Evolutionary conservation across 352 stramenopile genomes (phyloP).

Genomic region (Plasmopara halstedii): DNA sequence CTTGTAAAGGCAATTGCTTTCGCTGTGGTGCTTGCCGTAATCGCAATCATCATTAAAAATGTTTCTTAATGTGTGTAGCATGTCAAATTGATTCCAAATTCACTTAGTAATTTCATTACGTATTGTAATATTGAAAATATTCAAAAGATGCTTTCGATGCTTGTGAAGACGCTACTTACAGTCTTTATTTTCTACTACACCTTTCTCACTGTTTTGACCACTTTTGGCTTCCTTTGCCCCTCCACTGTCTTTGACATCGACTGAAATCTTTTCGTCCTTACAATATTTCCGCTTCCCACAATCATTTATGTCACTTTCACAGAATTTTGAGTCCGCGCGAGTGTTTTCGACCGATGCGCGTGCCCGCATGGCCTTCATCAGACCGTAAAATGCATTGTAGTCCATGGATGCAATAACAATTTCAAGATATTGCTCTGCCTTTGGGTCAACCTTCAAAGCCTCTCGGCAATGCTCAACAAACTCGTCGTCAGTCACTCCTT

Average conservation of each 20-base stretch:
- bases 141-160: no score
- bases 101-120: no score
- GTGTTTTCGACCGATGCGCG: slow-evolving; percentile 37
- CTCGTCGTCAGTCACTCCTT: slow-evolving; percentile 47
- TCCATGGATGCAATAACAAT: slow-evolving; percentile 76
- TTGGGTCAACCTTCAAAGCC: slow-evolving; percentile 46
- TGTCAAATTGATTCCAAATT: no score
- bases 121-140: no score
- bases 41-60: slow-evolving; percentile 21
- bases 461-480: slow-evolving; percentile 46
- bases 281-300: slow-evolving; percentile 16
- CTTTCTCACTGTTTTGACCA: slow-evolving; percentile 16
- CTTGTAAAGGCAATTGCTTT: slow-evolving; percentile 24
- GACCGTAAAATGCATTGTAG: slow-evolving; percentile 59
- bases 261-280: slow-evolving; percentile 20
- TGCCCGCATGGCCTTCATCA: slow-evolving; percentile 69
- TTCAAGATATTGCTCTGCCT: slow-evolving; percentile 61
- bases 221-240: slow-evolving; percentile 13
- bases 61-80: slow-evolving; percentile 7
- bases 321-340: slow-evolving; percentile 27
- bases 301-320: neutral
- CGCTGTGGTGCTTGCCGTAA: slow-evolving; percentile 21
- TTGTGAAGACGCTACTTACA: no score
- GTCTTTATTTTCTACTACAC: slow-evolving; percentile 12
- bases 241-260: slow-evolving; percentile 19